Percentiles rank a stretch among this genome's conserved stretches.
These are phyloP conservation scores for Thielaviopsis ethacetica DNA, from an alignment of 2,329 filamentous ascomycete genomes.

Conservation along the genomic window DNA sequence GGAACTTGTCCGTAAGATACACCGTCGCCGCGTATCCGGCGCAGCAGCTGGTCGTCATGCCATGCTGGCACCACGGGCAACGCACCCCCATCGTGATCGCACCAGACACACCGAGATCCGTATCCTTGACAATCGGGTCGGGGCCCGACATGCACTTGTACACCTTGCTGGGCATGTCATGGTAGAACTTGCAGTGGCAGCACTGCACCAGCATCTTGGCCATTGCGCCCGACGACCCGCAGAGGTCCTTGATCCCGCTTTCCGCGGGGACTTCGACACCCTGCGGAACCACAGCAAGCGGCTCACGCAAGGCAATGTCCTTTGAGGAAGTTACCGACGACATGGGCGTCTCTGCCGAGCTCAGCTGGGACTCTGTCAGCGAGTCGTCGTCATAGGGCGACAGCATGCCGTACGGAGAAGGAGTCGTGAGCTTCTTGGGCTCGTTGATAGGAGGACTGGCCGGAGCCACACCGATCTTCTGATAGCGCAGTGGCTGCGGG, in stretches of 20 bases:
- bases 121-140: conserved; percentile 35
- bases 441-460: not conserved
- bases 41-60: conserved; percentile 53
- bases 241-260: conserved; percentile 1
- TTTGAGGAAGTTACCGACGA: conserved; percentile 1
- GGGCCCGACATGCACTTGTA: conserved; percentile 49
- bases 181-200: conserved; percentile 46
- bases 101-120: conserved; percentile 34
- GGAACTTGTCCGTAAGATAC: conserved; percentile 46
- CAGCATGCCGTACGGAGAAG: conserved; percentile 5
- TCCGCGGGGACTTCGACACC: not conserved
- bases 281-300: not conserved
- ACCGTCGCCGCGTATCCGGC: conserved; percentile 52
- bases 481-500: conserved; percentile 2
- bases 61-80: conserved; percentile 57
- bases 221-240: conserved; percentile 22
- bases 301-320: not conserved
- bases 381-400: conserved; percentile 8
- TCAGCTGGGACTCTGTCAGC: conserved; percentile 1
- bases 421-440: not conserved
- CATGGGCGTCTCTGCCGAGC: conserved; percentile 1
- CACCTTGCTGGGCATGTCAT: conserved; percentile 47
- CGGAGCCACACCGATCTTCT: not conserved
- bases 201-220: conserved; percentile 51
- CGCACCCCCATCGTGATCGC: conserved; percentile 44